Percentiles rank a stretch among this genome's conserved stretches.
phyloP scores from a whole-genome alignment of 352 stramenopile genomes.

The Phytophthora pluvialis region DNA sequence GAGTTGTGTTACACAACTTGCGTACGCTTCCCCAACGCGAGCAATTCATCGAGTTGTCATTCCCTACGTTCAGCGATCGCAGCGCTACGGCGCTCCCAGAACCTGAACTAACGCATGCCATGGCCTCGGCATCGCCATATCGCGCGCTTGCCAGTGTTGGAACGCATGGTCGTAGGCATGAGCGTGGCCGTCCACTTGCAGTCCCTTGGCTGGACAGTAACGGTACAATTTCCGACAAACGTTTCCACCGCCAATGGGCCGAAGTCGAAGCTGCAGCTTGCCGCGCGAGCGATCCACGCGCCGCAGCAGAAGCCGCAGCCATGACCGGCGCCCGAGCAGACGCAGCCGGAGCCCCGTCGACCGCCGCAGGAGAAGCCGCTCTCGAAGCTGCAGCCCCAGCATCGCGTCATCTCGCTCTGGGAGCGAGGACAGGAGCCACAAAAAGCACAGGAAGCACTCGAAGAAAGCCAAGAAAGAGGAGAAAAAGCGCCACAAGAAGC shows the following conservation, averaged over 20 bases:
- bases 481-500: slow-evolving; percentile 38
- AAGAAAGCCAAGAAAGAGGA: slow-evolving; percentile 39
- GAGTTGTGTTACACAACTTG: too few species aligned
- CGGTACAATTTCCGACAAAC: slow-evolving; percentile 16
- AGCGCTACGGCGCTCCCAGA: not conserved
- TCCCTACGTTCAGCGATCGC: not conserved
- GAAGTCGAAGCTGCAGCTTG: slow-evolving; percentile 28
- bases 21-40: not conserved
- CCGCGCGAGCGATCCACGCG: slow-evolving; percentile 10
- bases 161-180: too few species aligned
- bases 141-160: not conserved
- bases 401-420: slow-evolving; percentile 3
- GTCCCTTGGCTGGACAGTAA: slow-evolving; percentile 15
- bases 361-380: slow-evolving; percentile 15
- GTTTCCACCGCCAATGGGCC: slow-evolving; percentile 18
- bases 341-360: slow-evolving; percentile 8
- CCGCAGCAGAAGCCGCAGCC: slow-evolving; percentile 25
- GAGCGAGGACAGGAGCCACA: slow-evolving; percentile 18
- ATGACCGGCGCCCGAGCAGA: slow-evolving; percentile 4
- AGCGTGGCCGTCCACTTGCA: not conserved
- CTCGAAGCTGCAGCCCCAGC: slow-evolving; percentile 18
- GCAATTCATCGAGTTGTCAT: slow-evolving; percentile 16
- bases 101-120: not conserved
- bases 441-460: slow-evolving; percentile 23
- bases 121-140: not conserved